A percentile compares a stretch with the other conserved stretches of the same genome.
Conservation (phyloP, 495 filamentous ascomycete species). For the Beverwykella pulmonaria region DNA sequence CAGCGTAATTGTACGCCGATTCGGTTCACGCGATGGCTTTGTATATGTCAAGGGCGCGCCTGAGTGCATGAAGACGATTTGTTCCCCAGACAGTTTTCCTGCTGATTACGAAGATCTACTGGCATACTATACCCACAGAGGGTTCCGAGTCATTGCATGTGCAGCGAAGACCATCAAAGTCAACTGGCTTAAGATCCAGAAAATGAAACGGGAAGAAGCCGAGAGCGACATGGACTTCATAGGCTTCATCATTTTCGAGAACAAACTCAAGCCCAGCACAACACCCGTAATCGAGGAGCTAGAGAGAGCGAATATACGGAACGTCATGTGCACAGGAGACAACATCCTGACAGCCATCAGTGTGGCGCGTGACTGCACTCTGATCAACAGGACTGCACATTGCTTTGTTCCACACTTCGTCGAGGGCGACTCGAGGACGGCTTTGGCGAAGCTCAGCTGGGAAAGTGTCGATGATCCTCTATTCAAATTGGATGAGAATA, state of each 20-base stretch:
- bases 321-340: slow-evolving; percentile 97
- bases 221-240: slow-evolving; percentile 82
- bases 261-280: slow-evolving; percentile 90
- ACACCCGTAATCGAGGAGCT: slow-evolving; percentile 78
- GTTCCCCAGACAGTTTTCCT: slow-evolving; percentile 78
- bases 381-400: slow-evolving; percentile 77
- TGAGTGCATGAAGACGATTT: slow-evolving; percentile 94
- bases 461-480: slow-evolving; percentile 86
- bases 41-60: slow-evolving; percentile 97
- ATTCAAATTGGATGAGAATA: slow-evolving; percentile 73
- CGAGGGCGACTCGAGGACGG: slow-evolving; percentile 68
- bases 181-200: slow-evolving; percentile 91
- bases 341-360: slow-evolving; percentile 98
- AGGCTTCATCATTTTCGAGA: slow-evolving; percentile 98
- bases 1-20: slow-evolving; percentile 87
- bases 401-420: slow-evolving; percentile 91
- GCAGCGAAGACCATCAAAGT: slow-evolving; percentile 88
- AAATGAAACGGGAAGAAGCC: slow-evolving; percentile 82
- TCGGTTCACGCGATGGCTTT: slow-evolving; percentile 74
- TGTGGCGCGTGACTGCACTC: slow-evolving; percentile 87
- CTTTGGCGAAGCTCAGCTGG: slow-evolving; percentile 75
- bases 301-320: slow-evolving; percentile 79
- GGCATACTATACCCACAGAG: slow-evolving; percentile 87
- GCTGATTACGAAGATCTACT: slow-evolving; percentile 86
- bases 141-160: slow-evolving; percentile 96